Evolutionary conservation across 2,329 filamentous ascomycete genomes (phyloP), one percentile per base, ranked within the genome.

Genomic region (Alternaria angustiovoidea): DNA sequence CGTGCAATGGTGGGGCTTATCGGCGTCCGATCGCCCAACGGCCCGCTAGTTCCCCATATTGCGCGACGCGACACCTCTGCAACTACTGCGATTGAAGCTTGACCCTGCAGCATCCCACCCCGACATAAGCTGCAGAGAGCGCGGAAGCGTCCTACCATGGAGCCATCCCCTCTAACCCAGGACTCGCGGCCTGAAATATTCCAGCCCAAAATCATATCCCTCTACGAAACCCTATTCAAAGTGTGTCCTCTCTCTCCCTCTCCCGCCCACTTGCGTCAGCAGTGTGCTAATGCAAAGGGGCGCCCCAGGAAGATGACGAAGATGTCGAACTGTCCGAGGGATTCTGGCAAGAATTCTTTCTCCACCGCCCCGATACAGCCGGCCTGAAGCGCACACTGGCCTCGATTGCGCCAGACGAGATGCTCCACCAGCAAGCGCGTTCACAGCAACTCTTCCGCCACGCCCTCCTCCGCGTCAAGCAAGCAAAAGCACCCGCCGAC

Each of bases 341-440:
- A 43, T 99, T 97, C 81, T 99, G 95, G 95, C 86, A 88, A 67
- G 95, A 97, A 80, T 93, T 99, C 81, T 99, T 99, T 78, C 86
- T 99, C 38, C 84, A 97, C 59, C 89, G 89, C 64, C 94, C 94
- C 22, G 93, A 97, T 75, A 85, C 87, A 55, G 78, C 83, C 5
- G 86, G 88, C 49, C 82, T 99, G 65, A 86, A 88, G 75, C 82
- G 81, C 51, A 86, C 93, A 48, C 82, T 99, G 62, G 87, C 89
- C 64, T 82, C 85, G n/a, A 82, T 95, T 41, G 85, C 86, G 52
- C 87, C 93, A 6, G 89, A 92, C 67, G 89, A 94, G 69, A 84
- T 96, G 63, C 83, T 97, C 42, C 87, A 89, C 59, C 81, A 92
- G 48, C 92, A 96, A 79, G 78, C 81, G 56, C 89, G 91, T 79